A percentile compares a stretch with the other conserved stretches of the same genome.
phyloP scores from a whole-genome alignment of 441 rosid species.

The California macrophylla region DNA sequence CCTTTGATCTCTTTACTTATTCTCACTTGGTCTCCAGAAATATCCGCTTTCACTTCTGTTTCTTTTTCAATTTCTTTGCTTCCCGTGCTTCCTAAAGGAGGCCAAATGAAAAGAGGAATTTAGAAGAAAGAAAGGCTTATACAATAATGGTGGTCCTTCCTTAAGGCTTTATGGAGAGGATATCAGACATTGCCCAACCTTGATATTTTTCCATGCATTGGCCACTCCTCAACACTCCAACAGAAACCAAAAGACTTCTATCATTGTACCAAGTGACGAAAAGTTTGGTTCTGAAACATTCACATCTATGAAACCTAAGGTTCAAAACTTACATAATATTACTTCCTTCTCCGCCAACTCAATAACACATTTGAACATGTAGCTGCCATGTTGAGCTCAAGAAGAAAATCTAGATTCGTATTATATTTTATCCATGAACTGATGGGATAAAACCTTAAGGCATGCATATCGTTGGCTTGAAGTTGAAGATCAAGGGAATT shows the following conservation, averaged over 20 bases:
- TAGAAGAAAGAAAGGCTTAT: neutral
- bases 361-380: neutral
- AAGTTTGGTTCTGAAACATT: neutral
- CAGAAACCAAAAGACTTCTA: neutral
- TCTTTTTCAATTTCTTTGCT: neutral
- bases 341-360: neutral
- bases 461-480: neutral
- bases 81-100: neutral
- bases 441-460: neutral
- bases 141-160: neutral
- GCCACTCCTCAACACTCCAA: neutral
- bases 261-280: neutral
- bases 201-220: neutral
- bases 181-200: neutral
- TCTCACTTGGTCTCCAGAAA: neutral
- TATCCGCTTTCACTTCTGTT: neutral
- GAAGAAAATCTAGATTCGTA: neutral
- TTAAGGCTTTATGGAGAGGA: neutral
- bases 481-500: neutral
- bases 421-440: neutral
- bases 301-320: neutral
- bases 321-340: neutral
- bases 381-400: neutral
- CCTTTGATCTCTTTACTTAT: neutral
- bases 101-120: neutral